These are phyloP conservation scores for Pestalotiopsis fici DNA, from an alignment of 2,329 filamentous ascomycete species.

Conservation along the genomic window DNA sequence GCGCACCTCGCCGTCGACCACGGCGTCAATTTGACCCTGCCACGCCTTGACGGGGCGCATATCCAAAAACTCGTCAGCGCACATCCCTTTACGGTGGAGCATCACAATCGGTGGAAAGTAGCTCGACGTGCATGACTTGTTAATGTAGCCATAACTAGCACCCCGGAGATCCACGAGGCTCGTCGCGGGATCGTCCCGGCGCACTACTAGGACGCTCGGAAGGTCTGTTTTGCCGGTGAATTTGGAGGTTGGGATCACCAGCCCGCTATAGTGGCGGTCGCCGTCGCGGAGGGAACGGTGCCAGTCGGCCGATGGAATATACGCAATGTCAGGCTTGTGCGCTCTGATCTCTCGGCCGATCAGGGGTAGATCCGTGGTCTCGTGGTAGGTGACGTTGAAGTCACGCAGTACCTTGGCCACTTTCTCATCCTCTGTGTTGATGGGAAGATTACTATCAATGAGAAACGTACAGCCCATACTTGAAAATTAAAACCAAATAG, in stretches of 20 bases:
- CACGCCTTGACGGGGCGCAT: not conserved
- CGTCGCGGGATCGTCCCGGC: not conserved
- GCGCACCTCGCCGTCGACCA: not conserved
- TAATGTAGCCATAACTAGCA: not conserved
- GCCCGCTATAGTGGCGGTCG: not conserved
- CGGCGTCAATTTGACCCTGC: not conserved
- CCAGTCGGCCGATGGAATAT: not conserved
- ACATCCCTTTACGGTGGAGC: not conserved
- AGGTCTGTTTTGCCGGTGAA: not conserved
- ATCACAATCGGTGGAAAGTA: not conserved
- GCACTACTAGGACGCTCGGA: not conserved
- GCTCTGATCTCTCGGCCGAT: not conserved
- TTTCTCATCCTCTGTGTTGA: not conserved
- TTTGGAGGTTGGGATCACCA: not conserved
- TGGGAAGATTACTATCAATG: not conserved
- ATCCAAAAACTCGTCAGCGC: not conserved
- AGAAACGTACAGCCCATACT: not conserved
- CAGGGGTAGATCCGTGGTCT: not conserved
- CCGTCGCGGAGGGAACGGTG: not conserved
- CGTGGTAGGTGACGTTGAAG: not conserved
- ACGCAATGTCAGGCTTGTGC: not conserved
- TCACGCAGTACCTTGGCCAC: not conserved
- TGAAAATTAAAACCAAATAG: not conserved
- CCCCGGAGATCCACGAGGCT: not conserved
- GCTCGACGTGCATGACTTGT: not conserved